Evolutionary conservation across 2,329 filamentous ascomycete genomes (phyloP), one percentile per base, ranked within the genome.

Genomic region (Karstenula rhodostoma): DNA sequence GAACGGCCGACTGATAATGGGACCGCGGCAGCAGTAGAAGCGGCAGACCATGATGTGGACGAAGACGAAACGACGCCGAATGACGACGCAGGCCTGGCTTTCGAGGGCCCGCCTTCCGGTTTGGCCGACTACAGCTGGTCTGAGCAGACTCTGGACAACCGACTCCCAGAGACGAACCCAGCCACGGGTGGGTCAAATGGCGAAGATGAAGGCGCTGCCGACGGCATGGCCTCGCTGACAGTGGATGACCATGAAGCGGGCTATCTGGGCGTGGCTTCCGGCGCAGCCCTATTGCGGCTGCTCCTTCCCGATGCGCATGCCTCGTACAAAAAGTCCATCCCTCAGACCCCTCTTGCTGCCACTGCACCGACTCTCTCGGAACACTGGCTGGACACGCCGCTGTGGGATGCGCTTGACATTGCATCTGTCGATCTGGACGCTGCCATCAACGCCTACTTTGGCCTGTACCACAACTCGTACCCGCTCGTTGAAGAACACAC

Each of bases 231-330:
- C 1, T 71, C 73, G 2, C 61, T 76, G 17, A 70, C 72, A 0
- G 69, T 74, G 4, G 72, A 75, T 29, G 71, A 71, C n/a, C 55
- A 55, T 7, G 77, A 81, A 32, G 74, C 76, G 1, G 82, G 82
- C 5, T 84, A 83, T 65, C 75, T 83, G 9, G 82, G 82, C 1
- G 74, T 81, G 0, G 80, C 79, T 1, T 83, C 80, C 6, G 81
- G 81, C 1, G 81, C 80, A 17, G 81, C 81, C 2, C 76, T 83
- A 59, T 64, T 83, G 17, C 75, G 80, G 33, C 67, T 62, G 32
- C 32, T 58, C 3, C 56, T 58, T n/a, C 56, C 56, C 3, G 56
- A 63, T 13, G 54, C 57, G 23, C 57, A 58, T 25, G 48, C 48
- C 12, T 51, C 48, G 4, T 51, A 51, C 33, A 52, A 55, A 44